Evolutionary conservation across 78 protist species (phyloP).

Genomic region (Pelomyxa schiedti): DNA sequence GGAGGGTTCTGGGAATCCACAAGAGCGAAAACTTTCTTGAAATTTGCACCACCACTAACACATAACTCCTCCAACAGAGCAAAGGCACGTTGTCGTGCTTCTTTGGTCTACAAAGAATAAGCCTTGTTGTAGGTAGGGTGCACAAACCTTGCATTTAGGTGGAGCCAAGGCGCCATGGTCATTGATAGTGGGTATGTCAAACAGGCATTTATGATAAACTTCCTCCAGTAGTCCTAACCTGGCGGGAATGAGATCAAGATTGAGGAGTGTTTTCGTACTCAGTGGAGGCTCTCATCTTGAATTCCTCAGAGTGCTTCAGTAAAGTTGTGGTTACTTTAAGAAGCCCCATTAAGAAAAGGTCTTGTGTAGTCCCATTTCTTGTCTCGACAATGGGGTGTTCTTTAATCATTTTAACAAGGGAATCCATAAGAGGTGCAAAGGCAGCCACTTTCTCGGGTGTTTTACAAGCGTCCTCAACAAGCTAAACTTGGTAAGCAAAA

Average conservation of each 20-base stretch:
- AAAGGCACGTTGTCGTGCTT: constrained; percentile 25
- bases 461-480: background rate
- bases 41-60: constrained; percentile 7
- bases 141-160: constrained; percentile 51
- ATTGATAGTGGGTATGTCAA: constrained; percentile 47
- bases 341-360: constrained; percentile 23
- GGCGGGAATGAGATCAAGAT: background rate
- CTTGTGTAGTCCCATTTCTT: constrained; percentile 5
- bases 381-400: constrained; percentile 38
- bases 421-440: background rate
- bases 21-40: background rate
- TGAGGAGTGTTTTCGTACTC: constrained; percentile 20
- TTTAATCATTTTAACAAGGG: constrained; percentile 13
- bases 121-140: too few relatives aligned
- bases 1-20: constrained; percentile 21
- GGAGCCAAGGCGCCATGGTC: constrained; percentile 46
- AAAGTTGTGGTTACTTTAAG: background rate
- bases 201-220: constrained; percentile 30
- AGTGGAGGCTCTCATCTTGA: background rate
- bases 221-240: constrained; percentile 15
- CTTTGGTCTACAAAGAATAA: too few relatives aligned
- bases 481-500: too few relatives aligned
- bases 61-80: constrained; percentile 32
- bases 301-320: background rate
- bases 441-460: background rate